Percentiles rank a stretch among this genome's conserved stretches.
Conservation (phyloP, 192 early-diverging fungal genomes). For the Entomortierella lignicola region DNA sequence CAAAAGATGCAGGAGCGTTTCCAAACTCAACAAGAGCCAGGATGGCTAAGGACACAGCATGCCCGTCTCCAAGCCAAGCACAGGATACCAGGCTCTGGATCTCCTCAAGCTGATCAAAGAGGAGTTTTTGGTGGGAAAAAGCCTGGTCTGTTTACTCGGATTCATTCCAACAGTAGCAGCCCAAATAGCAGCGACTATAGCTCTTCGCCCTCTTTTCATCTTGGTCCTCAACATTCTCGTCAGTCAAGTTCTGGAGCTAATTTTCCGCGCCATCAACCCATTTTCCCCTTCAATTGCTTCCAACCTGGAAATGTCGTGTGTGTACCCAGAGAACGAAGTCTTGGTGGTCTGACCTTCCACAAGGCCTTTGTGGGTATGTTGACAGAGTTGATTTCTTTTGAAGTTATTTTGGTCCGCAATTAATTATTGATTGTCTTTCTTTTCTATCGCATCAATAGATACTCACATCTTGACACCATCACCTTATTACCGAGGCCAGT, state of each 20-base stretch:
- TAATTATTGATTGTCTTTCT: not conserved
- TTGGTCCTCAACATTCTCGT: slow-evolving; percentile 9
- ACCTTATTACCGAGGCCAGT: slow-evolving; percentile 68
- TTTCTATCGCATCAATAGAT: slow-evolving; percentile 41
- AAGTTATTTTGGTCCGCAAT: not conserved
- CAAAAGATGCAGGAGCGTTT: slow-evolving; percentile 51
- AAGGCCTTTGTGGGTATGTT: slow-evolving; percentile 60
- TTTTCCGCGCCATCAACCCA: slow-evolving; percentile 25
- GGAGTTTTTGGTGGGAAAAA: slow-evolving; percentile 1
- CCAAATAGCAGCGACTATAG: slow-evolving; percentile 46
- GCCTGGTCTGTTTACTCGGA: slow-evolving; percentile 20
- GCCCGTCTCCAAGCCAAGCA: slow-evolving; percentile 48
- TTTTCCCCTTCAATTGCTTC: slow-evolving; percentile 50
- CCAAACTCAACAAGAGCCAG: slow-evolving; percentile 39
- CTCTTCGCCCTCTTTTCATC: slow-evolving; percentile 39
- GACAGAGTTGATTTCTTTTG: not conserved
- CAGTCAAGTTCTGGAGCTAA: not conserved
- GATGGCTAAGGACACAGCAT: slow-evolving; percentile 43
- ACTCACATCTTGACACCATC: slow-evolving; percentile 63
- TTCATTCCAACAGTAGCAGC: slow-evolving; percentile 37
- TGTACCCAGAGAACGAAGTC: slow-evolving; percentile 58
- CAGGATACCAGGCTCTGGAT: slow-evolving; percentile 15
- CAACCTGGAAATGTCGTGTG: slow-evolving; percentile 57
- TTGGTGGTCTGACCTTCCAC: slow-evolving; percentile 56
- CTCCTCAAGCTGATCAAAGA: slow-evolving; percentile 3